Conservation (phyloP, 208 protist genomes). For the Crithidia acanthocephali region DNA sequence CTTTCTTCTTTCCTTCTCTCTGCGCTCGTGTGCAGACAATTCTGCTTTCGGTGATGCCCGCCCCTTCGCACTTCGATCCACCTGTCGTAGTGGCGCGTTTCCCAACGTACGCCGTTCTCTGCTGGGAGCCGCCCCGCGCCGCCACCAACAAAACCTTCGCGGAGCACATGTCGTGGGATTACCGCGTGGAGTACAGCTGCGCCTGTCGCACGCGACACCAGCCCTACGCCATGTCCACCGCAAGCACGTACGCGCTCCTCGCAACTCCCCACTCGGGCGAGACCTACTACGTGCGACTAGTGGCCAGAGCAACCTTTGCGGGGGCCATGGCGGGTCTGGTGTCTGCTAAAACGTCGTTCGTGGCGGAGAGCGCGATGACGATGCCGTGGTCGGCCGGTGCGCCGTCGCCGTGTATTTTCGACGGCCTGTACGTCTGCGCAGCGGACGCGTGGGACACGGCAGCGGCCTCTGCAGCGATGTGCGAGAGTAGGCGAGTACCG, state of each 20-base stretch:
- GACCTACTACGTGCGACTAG: conserved; percentile 56
- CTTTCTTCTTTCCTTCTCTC: not conserved
- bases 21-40: too few relatives aligned
- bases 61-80: conserved; percentile 11
- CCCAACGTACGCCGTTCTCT: conserved; percentile 49
- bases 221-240: conserved; percentile 31
- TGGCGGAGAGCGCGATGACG: conserved; percentile 8
- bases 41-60: too few relatives aligned
- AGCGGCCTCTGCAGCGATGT: not conserved
- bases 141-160: conserved; percentile 2
- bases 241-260: conserved; percentile 38
- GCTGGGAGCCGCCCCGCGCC: conserved; percentile 43
- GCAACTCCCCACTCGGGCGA: conserved; percentile 49
- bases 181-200: conserved; percentile 62
- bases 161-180: conserved; percentile 48
- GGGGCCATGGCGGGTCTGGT: conserved; percentile 29
- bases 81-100: conserved; percentile 41
- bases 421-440: conserved; percentile 52
- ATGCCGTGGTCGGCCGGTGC: conserved; percentile 45
- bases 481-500: not conserved
- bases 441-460: not conserved
- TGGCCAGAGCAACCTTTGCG: conserved; percentile 34
- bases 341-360: conserved; percentile 37
- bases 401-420: conserved; percentile 52
- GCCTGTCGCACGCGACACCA: conserved; percentile 29